These are phyloP conservation scores for Collybia nuda DNA, from an alignment of 768 basidiomycete genomes.

Conservation along the genomic window DNA sequence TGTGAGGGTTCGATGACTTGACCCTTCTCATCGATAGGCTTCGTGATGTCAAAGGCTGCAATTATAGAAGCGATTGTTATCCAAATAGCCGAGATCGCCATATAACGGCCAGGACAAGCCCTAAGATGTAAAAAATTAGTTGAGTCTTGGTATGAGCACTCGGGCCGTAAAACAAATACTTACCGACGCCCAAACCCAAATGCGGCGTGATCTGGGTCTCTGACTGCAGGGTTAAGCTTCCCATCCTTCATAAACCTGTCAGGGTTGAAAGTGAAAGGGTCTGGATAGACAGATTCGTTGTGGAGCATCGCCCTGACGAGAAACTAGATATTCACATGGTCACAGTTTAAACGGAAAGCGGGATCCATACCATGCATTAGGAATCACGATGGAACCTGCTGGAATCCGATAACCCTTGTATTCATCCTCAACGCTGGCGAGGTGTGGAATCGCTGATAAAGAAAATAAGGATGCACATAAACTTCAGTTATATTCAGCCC, in stretches of 20 bases:
- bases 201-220: slow-evolving; percentile 6
- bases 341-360: background rate
- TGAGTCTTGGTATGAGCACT: too few relatives aligned
- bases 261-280: slow-evolving; percentile 17
- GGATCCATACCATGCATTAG: slow-evolving; percentile 25
- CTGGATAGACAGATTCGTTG: slow-evolving; percentile 11
- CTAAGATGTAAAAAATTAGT: slow-evolving; percentile 4
- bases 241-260: slow-evolving; percentile 20
- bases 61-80: slow-evolving; percentile 28
- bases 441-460: slow-evolving; percentile 28
- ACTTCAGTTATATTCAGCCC: background rate
- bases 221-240: slow-evolving; percentile 6
- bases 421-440: slow-evolving; percentile 25
- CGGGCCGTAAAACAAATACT: background rate
- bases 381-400: slow-evolving; percentile 24
- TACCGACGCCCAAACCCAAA: slow-evolving; percentile 29
- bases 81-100: slow-evolving; percentile 26
- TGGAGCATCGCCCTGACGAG: slow-evolving; percentile 14
- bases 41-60: slow-evolving; percentile 25
- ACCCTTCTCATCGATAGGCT: slow-evolving; percentile 22
- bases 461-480: background rate
- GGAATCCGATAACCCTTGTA: slow-evolving; percentile 38
- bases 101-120: slow-evolving; percentile 28
- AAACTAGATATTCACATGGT: background rate
- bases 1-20: slow-evolving; percentile 23